phyloP scores from a whole-genome alignment of 306 rosid genomes.

The Prunus armeniaca region DNA sequence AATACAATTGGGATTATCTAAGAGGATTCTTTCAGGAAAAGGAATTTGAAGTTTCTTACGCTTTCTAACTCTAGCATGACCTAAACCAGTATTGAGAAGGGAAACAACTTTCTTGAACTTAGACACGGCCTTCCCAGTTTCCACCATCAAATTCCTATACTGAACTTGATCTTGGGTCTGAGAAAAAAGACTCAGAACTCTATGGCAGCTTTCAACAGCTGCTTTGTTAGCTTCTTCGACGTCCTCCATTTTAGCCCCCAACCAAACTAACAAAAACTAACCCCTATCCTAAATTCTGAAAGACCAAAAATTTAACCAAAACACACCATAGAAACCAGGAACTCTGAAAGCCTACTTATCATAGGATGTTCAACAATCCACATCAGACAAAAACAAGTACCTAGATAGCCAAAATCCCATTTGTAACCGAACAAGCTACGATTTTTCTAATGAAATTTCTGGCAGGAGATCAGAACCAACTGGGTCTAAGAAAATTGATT shows the following conservation, averaged over 20 bases:
- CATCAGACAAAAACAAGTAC: constrained; percentile 28
- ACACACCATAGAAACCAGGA: constrained; percentile 26
- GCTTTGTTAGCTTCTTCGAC: constrained; percentile 81
- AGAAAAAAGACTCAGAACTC: constrained; percentile 62
- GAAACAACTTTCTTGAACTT: constrained; percentile 90
- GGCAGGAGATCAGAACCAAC: constrained; percentile 35
- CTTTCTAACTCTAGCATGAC: constrained; percentile 88
- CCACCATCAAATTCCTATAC: constrained; percentile 52
- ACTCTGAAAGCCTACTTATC: constrained; percentile 24
- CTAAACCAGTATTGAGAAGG: constrained; percentile 64
- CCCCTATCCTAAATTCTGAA: constrained; percentile 22
- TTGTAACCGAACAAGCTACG: constrained; percentile 34
- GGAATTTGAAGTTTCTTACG: constrained; percentile 47
- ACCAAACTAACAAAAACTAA: constrained; percentile 1
- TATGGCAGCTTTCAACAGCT: constrained; percentile 81
- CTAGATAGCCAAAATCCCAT: constrained; percentile 41
- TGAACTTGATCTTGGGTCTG: constrained; percentile 68
- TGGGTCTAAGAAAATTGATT: constrained; percentile 14
- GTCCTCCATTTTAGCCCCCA: constrained; percentile 54
- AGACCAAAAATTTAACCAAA: constrained; percentile 27
- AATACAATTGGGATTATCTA: constrained; percentile 63
- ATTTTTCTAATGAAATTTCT: constrained; percentile 21
- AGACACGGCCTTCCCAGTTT: constrained; percentile 80
- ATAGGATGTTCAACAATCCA: constrained; percentile 36
- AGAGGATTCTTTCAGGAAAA: constrained; percentile 54